Evolutionary conservation across 345 rosid genomes (phyloP), one percentile per base, ranked within the genome.

Genomic region (Heritiera fomes): DNA sequence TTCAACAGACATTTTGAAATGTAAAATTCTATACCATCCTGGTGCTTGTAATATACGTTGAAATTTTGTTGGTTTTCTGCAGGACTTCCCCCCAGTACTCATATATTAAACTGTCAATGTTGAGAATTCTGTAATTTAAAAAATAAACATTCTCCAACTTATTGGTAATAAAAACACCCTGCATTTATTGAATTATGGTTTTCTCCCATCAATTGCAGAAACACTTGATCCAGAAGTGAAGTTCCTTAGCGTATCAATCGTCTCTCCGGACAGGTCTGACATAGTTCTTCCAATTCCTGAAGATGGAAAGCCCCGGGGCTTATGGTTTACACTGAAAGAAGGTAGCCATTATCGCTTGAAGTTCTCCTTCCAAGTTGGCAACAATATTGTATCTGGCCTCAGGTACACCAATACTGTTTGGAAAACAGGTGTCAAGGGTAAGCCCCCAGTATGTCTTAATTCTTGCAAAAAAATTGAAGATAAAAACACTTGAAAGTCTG

Each of bases 321-420:
- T 81, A 62, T 92, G 97, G 97, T 92, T 92, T 81, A 86, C 93
- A 53, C 76, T 92, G 85, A 91, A 91, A 80, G 95, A 92, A 88
- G 95, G 93, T 20, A 88, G 90, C 82, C 90, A 71, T 32, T 91
- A 92, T 84, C 87, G 72, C 70, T 52, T 92, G 78, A 89, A 87
- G 78, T 88, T 92, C 84, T 72, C 90, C 30, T 91, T 92, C 79
- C 83, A 86, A 76, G 97, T 92, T 71, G 84, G 86, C 84, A 89
- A 91, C 78, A 92, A 92, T 92, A 92, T 92, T 83, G 97, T 91
- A 49, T 92, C 93, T 50, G 94, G 97, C 59, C 94, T 92, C 80
- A 90, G 84, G 82, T 92, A 92, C 87, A 87, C 92, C 83, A 92
- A 92, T 63, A 88, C 88, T 1, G 94, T 92, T 64, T 92, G 94